Evolutionary conservation across 2,329 filamentous ascomycete genomes (phyloP), one percentile per base, ranked within the genome.

Genomic region (Triangularia setosa): DNA sequence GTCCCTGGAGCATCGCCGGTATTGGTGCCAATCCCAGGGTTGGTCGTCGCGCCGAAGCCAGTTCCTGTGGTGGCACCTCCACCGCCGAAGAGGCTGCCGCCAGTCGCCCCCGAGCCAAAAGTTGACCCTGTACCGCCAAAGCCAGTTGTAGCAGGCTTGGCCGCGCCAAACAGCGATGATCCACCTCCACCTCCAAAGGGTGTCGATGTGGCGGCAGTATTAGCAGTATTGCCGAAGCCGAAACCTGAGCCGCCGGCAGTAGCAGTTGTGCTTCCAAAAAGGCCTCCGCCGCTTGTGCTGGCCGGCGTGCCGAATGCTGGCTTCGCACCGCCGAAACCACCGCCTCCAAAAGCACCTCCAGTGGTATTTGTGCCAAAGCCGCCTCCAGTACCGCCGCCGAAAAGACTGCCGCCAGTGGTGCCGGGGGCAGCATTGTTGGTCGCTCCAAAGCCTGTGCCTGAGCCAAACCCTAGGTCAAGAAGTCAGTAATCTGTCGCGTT

Each of bases 1-100:
- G 91, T 94, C 64, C 92, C 92, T 25, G 87, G 85, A 65, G 86
- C 84, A 65, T 89, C 85, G 57, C 82, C 84, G 21, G 80, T 76
- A 53, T 78, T 81, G 59, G 77, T 79, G 53, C 83, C 82, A 53
- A 87, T 76, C 28, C 83, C 81, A 16, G 84, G 79, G 66, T 82
- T 85, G 65, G 75, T 75, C 8, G 75, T 71, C 9, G 76, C 74
- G 48, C 80, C 77, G 64, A 82, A 82, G 53, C 71, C 75, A 21
- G 68, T 65, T 16, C 58, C 57, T 24, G 63, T 56, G 4, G 61
- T 63, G 21, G 60, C 62, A 12, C 55, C 25, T 40, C 66, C 64
- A 58, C 67, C 61, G 18, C 68, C 69, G 57, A 71, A 69, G 7
- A 69, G 59, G 30, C 65, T 57, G 25, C 72, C 68, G 24, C 76